A percentile compares a stretch with the other conserved stretches of the same genome.
phyloP scores from a whole-genome alignment of 371 early-diverging fungal species.

The Mortierella sp. region DNA sequence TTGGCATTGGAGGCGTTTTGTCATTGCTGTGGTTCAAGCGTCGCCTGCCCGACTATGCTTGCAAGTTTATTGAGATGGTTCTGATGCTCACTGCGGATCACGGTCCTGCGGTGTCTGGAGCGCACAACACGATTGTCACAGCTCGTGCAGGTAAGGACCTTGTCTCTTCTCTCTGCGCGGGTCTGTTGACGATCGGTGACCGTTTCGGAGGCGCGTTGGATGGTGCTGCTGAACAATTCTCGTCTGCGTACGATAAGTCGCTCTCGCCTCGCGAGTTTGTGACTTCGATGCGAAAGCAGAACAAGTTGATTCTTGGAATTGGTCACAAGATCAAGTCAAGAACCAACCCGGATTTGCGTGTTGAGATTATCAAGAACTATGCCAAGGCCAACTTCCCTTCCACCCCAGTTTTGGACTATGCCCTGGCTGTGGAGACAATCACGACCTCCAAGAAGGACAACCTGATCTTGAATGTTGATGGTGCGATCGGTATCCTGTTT shows the following conservation, averaged over 20 bases:
- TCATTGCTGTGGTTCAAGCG: constrained; percentile 98
- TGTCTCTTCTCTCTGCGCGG: constrained; percentile 93
- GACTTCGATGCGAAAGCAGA: constrained; percentile 85
- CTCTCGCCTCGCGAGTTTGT: constrained; percentile 93
- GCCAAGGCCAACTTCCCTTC: constrained; percentile 91
- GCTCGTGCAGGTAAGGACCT: constrained; percentile 98
- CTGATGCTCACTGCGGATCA: constrained; percentile 99
- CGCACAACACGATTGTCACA: constrained; percentile 98
- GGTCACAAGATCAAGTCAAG: constrained; percentile 99
- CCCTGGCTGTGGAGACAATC: constrained; percentile 93
- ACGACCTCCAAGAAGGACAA: constrained; percentile 98
- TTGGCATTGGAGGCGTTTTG: constrained; percentile 98
- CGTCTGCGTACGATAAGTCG: constrained; percentile 89
- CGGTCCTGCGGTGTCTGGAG: constrained; percentile 95
- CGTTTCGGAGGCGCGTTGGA: constrained; percentile 98
- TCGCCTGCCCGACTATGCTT: constrained; percentile 93
- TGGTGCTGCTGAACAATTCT: constrained; percentile 93
- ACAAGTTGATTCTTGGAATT: constrained; percentile 92
- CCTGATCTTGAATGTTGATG: constrained; percentile 97
- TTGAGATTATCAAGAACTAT: constrained; percentile 92
- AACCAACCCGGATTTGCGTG: constrained; percentile 98
- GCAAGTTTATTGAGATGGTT: constrained; percentile 98
- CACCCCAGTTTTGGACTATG: constrained; percentile 92
- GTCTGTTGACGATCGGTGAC: constrained; percentile 94
- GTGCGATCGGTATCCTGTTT: constrained; percentile 95